These are phyloP conservation scores for Shiraia bambusicola DNA, from an alignment of 2,329 filamentous ascomycete genomes.

Conservation along the genomic window DNA sequence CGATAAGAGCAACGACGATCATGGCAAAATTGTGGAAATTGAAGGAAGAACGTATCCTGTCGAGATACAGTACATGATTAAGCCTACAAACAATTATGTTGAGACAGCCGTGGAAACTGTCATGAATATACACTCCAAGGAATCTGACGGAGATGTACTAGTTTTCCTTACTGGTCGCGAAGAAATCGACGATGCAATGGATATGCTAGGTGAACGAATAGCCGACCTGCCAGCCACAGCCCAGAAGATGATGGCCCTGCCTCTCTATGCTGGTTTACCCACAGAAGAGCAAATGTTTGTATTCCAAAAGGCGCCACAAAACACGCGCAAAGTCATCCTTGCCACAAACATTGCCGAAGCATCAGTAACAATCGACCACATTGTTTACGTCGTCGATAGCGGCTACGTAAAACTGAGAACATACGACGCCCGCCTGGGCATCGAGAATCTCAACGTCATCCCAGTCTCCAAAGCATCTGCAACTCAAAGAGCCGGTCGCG, in stretches of 20 bases:
- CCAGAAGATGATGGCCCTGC: constrained; percentile 67
- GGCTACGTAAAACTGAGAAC: constrained; percentile 89
- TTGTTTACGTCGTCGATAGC: constrained; percentile 86
- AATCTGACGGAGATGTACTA: constrained; percentile 81
- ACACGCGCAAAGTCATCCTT: constrained; percentile 87
- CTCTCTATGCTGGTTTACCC: constrained; percentile 84
- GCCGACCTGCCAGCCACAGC: constrained; percentile 61
- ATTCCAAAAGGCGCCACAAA: constrained; percentile 79
- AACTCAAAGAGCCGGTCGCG: constrained; percentile 86
- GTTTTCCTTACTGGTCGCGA: constrained; percentile 91
- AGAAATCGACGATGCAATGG: constrained; percentile 83
- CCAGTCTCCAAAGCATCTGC: constrained; percentile 88
- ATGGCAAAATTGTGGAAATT: constrained; percentile 73
- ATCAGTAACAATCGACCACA: constrained; percentile 88
- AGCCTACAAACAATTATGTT: constrained; percentile 81
- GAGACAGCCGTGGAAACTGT: constrained; percentile 80
- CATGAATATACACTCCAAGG: constrained; percentile 81
- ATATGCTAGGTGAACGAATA: constrained; percentile 73
- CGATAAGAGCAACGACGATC: constrained; percentile 44
- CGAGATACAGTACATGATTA: constrained; percentile 77
- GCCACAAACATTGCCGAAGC: constrained; percentile 97
- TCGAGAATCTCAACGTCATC: constrained; percentile 81
- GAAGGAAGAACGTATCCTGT: constrained; percentile 89
- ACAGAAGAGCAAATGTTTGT: constrained; percentile 94
- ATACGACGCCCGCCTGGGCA: constrained; percentile 80